Conservation (phyloP, 225 moss, liverwort and hornwort species). For the Neckera pumila region DNA sequence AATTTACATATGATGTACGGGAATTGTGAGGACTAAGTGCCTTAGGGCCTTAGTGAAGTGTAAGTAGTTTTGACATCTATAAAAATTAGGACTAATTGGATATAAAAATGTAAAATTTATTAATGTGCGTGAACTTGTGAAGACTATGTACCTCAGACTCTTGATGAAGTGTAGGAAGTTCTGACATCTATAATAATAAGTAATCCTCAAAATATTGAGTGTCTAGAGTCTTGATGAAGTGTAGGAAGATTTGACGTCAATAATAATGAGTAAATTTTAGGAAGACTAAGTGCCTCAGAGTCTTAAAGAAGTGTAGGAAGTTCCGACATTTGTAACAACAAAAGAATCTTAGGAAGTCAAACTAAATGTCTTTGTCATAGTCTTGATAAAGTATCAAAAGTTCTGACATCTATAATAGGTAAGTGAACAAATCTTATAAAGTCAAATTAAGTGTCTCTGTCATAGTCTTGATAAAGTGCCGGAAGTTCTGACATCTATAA, state of each 20-base stretch:
- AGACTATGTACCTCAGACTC: not conserved
- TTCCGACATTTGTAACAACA: not conserved
- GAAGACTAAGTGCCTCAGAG: not conserved
- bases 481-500: too few relatives aligned
- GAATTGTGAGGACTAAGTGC: not conserved
- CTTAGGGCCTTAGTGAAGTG: not conserved
- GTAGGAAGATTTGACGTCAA: not conserved
- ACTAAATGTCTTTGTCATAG: too few relatives aligned
- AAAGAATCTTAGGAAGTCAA: too few relatives aligned
- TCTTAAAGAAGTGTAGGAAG: not conserved
- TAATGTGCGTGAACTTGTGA: not conserved
- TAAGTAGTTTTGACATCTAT: not conserved
- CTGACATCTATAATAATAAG: too few relatives aligned
- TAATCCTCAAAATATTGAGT: too few relatives aligned
- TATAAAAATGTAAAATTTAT: not conserved
- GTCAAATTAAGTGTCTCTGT: too few relatives aligned
- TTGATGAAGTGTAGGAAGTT: too few relatives aligned
- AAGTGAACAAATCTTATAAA: too few relatives aligned
- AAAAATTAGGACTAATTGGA: not conserved
- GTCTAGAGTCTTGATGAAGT: not conserved
- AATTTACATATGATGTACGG: fast-evolving
- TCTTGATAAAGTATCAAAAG: too few relatives aligned
- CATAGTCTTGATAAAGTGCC: too few relatives aligned
- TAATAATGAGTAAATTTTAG: not conserved
- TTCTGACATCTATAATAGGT: too few relatives aligned